Conservation (phyloP, 2,329 filamentous ascomycete genomes). For the Aspergillus awamori region DNA sequence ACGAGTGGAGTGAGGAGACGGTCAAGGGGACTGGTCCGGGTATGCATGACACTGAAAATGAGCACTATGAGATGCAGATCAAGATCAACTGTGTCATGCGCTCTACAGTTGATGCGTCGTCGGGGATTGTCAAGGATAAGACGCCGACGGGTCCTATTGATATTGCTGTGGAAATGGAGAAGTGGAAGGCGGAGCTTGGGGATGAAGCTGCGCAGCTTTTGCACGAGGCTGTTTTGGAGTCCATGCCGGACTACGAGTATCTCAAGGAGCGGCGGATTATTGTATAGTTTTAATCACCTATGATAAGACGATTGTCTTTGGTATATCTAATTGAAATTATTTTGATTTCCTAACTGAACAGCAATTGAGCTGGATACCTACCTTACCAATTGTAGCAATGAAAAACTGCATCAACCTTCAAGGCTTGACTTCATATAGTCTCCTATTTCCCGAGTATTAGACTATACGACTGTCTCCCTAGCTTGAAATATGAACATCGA, state of each 20-base stretch:
- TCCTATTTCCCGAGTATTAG: too few species aligned
- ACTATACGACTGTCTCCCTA: too few species aligned
- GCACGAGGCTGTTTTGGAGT: slow-evolving; percentile 31
- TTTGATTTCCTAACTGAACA: too few species aligned
- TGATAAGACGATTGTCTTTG: neutral
- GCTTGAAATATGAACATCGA: too few species aligned
- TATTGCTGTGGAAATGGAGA: slow-evolving; percentile 35
- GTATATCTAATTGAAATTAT: too few species aligned
- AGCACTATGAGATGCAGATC: neutral
- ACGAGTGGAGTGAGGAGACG: slow-evolving; percentile 34
- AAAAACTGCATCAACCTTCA: too few species aligned
- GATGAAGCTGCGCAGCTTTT: slow-evolving; percentile 29
- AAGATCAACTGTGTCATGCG: slow-evolving; percentile 24
- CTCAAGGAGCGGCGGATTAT: slow-evolving; percentile 32
- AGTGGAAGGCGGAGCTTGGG: slow-evolving; percentile 44
- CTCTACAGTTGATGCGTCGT: slow-evolving; percentile 36
- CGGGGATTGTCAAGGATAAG: slow-evolving; percentile 38
- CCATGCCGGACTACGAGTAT: slow-evolving; percentile 47
- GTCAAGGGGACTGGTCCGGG: slow-evolving; percentile 5
- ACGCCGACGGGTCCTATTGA: slow-evolving; percentile 32
- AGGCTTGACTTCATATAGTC: too few species aligned
- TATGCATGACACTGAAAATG: neutral
- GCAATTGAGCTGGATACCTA: neutral
- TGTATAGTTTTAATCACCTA: neutral
- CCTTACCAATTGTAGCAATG: neutral